Evolutionary conservation across 257 asterid genomes (phyloP), one percentile per base, ranked within the genome.

Genomic region (Oldenlandia corymbosa): DNA sequence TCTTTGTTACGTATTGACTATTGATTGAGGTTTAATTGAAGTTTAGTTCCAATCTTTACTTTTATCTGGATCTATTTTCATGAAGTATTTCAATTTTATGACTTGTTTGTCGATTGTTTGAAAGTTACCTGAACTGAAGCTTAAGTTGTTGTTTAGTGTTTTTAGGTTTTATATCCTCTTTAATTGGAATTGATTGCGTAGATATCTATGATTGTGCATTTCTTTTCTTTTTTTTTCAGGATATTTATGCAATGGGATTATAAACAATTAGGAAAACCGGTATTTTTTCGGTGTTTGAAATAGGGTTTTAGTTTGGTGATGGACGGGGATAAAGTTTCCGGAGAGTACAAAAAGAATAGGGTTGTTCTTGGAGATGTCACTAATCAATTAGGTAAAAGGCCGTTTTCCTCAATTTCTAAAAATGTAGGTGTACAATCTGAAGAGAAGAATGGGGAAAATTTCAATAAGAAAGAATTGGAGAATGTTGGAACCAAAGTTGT

Each of bases 301-400:
- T 39, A 50, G 28, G 34, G 47, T 43, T 37, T 60, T 70, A 45
- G 59, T 60, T 75, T 65, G 56, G 65, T 28, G 46, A 88, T 83
- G 94, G 78, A 75, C 13, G 84, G 74, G 59, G 70, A 70, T 32
- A 68, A 70, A 59, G 47, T 62, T 34, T 58, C 79, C 32, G 73
- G 66, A 20, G 81, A 82, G 71, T 23, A n/a, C 66, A 17, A 51
- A 30, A 74, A 64, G 64, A 64, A 68, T 28, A 74, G 88, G 59
- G 4, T 74, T 5, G 80, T 53, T 67, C 75, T 86, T 17, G 85
- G 83, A 17, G 90, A 89, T 65, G 73, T 89, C 28, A 81, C 95
- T 10, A 86, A 89, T 68, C 86, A 80, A 68, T 30, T 72, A 12
- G 83, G 80, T 6, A 83, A 81, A 68, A 81, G 93, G 69, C 71